Percentiles rank a stretch among this genome's conserved stretches.
These are phyloP conservation scores for Aureobasidium sp. DNA, from an alignment of 2,329 filamentous ascomycete genomes.

Conservation along the genomic window DNA sequence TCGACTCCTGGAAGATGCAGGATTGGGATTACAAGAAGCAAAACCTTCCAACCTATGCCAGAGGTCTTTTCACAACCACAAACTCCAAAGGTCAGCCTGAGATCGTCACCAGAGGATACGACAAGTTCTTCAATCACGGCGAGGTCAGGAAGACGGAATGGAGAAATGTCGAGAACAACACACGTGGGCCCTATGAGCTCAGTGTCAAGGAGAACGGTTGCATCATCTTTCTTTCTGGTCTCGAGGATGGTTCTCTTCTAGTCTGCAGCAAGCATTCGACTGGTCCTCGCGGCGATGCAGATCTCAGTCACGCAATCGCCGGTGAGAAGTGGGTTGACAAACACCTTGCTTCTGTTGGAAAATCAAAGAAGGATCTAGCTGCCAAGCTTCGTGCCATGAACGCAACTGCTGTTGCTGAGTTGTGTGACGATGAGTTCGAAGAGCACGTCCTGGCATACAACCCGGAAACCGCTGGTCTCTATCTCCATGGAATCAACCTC, in stretches of 20 bases:
- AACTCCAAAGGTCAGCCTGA: constrained; percentile 57
- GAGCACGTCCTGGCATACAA: constrained; percentile 92
- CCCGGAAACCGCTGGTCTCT: constrained; percentile 75
- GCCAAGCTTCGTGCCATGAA: constrained; percentile 69
- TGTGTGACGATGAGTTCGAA: constrained; percentile 93
- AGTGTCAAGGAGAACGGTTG: constrained; percentile 99
- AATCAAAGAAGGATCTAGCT: constrained; percentile 70
- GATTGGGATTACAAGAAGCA: constrained; percentile 93
- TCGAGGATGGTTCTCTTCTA: constrained; percentile 80
- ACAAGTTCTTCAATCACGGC: constrained; percentile 96
- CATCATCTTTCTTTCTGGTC: constrained; percentile 91
- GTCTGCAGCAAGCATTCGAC: constrained; percentile 99
- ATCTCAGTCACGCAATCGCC: constrained; percentile 71
- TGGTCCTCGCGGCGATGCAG: constrained; percentile 61
- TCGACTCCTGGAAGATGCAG: constrained; percentile 87
- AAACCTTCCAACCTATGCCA: constrained; percentile 81
- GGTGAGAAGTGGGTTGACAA: constrained; percentile 75
- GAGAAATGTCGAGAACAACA: constrained; percentile 66
- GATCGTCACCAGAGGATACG: constrained; percentile 84
- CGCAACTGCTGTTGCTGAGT: constrained; percentile 86
- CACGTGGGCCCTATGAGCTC: constrained; percentile 82
- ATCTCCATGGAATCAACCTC: constrained; percentile 91
- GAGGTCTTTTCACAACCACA: constrained; percentile 83
- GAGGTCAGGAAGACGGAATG: constrained; percentile 79
- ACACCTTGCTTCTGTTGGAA: constrained; percentile 70